Base-by-base conservation (phyloP, 306 rosid genomes). In the Albizia julibrissin region DNA sequence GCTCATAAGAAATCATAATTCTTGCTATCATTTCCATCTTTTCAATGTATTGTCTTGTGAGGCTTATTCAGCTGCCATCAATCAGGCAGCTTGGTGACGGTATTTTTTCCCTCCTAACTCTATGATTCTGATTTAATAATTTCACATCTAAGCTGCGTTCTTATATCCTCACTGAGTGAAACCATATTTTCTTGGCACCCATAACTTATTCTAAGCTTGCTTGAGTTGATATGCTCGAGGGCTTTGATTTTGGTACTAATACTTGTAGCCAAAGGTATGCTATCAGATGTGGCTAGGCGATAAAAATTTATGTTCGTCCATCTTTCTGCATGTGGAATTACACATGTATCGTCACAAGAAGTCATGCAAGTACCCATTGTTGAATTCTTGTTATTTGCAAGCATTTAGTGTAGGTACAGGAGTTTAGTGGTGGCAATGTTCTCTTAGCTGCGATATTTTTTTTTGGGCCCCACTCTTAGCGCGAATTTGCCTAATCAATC, bases 141-240 rank as follows among this genome's bases (percentile, higher is more conserved):
- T 4, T 46, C 46, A 59, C 66, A 11, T 13, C 43, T 76, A 44
- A 77, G 59, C 65, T 14, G 46, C 50, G n/a, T 29, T 64, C 40
- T 29, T 61, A 13, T 26, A 39, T 26, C 42, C 69, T 61, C 37
- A 37, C 50, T 66, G 19, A 47, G 39, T 24, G 29, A 31, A 64
- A 62, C 19, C 75, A 47, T 72, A 2, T 83, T 70, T 71, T 37
- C 69, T 61, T 77, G 61, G 67, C 39, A 61, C 24, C 68, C 68
- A 77, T 77, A 29, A 34, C 77, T 58, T 10, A 15, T 29, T 42
- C 24, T 26, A 31, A 50, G 52, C 43, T 27, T 58, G 59, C 34
- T 56, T 40, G 47, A 47, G 24, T 31, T 29, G 31, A 64, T 83
- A 27, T 37, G 18, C 37, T 37, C 31, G 31, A 64, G 64, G 43